Conservation (phyloP, 148 eudicot species). For the Silene uniflora region DNA sequence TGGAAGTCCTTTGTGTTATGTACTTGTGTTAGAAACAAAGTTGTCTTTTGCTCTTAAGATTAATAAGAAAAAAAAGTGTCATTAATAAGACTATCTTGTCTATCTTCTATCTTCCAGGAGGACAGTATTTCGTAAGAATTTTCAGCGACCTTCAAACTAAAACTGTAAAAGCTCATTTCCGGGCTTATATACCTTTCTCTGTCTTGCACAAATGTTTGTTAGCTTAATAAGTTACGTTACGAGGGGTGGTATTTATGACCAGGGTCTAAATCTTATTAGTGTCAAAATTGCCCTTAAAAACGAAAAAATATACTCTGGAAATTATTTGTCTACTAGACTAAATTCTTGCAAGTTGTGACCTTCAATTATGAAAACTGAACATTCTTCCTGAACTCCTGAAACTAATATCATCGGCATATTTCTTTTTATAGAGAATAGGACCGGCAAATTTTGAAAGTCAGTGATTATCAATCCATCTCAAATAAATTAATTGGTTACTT, state of each 20-base stretch:
- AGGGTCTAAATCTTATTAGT: background rate
- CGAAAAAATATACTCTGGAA: background rate
- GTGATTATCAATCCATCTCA: background rate
- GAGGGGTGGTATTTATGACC: background rate
- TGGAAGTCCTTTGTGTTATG: background rate
- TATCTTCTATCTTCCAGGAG: background rate
- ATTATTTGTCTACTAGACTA: background rate
- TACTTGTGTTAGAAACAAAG: conserved; percentile 3
- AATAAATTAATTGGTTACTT: background rate
- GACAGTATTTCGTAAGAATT: background rate
- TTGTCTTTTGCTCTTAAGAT: background rate
- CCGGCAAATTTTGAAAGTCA: background rate
- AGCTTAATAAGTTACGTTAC: background rate
- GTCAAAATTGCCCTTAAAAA: background rate
- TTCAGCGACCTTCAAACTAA: background rate
- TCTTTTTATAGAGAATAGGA: background rate
- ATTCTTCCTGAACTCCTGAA: background rate
- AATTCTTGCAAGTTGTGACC: background rate
- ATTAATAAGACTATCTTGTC: background rate
- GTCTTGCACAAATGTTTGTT: too few relatives aligned
- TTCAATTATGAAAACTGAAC: background rate
- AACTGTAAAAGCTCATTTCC: background rate
- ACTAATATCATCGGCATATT: too few relatives aligned
- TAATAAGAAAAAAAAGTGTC: background rate
- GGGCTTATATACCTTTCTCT: too few relatives aligned